Evolutionary conservation across 2,329 filamentous ascomycete species (phyloP).

Genomic region (Aspergillus sp.): DNA sequence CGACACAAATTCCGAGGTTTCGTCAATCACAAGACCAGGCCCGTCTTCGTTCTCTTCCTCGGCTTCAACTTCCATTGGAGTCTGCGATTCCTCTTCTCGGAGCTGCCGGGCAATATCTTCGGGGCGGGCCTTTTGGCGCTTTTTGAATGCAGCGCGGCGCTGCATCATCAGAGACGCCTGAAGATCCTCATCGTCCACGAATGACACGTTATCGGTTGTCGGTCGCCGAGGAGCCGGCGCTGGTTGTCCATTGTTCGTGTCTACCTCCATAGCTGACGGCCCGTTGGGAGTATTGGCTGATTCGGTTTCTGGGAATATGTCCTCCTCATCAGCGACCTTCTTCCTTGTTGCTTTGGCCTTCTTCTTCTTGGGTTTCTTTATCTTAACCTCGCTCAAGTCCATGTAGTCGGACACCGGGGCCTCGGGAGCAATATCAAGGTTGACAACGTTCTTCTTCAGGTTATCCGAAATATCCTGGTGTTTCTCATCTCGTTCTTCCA

Average conservation of each 20-base stretch:
- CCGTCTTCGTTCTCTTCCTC: constrained; percentile 44
- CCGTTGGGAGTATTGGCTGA: constrained; percentile 27
- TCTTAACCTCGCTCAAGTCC: constrained; percentile 75
- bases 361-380: constrained; percentile 86
- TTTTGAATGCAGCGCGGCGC: constrained; percentile 75
- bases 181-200: constrained; percentile 87
- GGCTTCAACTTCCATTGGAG: constrained; percentile 51
- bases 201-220: constrained; percentile 55
- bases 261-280: constrained; percentile 63
- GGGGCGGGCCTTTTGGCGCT: constrained; percentile 75
- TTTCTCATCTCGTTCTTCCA: constrained; percentile 52
- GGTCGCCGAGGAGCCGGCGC: constrained; percentile 49
- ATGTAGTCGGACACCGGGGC: constrained; percentile 75
- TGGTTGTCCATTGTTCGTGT: constrained; percentile 41
- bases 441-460: constrained; percentile 60
- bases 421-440: constrained; percentile 60
- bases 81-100: constrained; percentile 49
- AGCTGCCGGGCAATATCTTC: constrained; percentile 81
- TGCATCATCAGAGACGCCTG: constrained; percentile 79
- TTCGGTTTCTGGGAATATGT: constrained; percentile 38
- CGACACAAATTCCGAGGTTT: constrained; percentile 89
- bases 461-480: constrained; percentile 47
- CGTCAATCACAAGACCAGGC: constrained; percentile 78
- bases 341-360: constrained; percentile 68
- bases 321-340: constrained; percentile 53